These are phyloP conservation scores for Glomus cerebriforme DNA, from an alignment of 192 early-diverging fungal genomes.

Conservation along the genomic window DNA sequence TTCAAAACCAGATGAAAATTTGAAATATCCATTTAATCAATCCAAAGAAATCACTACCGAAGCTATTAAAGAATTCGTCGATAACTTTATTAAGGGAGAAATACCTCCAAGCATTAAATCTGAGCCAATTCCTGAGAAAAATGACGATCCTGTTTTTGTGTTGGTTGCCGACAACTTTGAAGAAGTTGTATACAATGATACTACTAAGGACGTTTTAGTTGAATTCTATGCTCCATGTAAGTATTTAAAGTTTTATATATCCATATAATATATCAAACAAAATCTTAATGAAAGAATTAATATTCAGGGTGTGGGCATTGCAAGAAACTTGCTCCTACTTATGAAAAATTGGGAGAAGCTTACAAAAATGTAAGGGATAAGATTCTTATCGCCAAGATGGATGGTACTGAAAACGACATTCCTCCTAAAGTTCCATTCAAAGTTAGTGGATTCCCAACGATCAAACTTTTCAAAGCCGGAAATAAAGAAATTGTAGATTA, in stretches of 20 bases:
- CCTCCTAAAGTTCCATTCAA: constrained; percentile 67
- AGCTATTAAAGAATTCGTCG: constrained; percentile 62
- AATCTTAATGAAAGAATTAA: not conserved
- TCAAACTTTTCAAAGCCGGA: constrained; percentile 87
- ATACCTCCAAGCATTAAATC: constrained; percentile 80
- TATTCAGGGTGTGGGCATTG: constrained; percentile 43
- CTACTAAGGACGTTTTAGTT: constrained; percentile 61
- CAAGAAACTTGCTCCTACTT: constrained; percentile 66
- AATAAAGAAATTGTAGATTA: constrained; percentile 79
- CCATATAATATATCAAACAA: not conserved
- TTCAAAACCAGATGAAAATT: constrained; percentile 69
- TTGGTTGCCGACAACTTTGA: constrained; percentile 85
- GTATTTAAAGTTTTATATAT: not conserved
- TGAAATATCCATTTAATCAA: constrained; percentile 89
- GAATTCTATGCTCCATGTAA: constrained; percentile 57
- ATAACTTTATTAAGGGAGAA: constrained; percentile 66
- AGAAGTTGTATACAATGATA: constrained; percentile 73
- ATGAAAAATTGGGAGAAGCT: constrained; percentile 76
- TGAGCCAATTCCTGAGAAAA: constrained; percentile 78
- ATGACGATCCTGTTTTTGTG: constrained; percentile 87
- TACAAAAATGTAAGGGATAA: constrained; percentile 44
- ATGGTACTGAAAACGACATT: constrained; percentile 93
- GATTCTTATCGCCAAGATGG: constrained; percentile 85
- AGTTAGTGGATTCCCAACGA: constrained; percentile 92
- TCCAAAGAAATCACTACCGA: constrained; percentile 62